These are phyloP conservation scores for Xylaria sp. DNA, from an alignment of 2,329 filamentous ascomycete species.

Conservation along the genomic window DNA sequence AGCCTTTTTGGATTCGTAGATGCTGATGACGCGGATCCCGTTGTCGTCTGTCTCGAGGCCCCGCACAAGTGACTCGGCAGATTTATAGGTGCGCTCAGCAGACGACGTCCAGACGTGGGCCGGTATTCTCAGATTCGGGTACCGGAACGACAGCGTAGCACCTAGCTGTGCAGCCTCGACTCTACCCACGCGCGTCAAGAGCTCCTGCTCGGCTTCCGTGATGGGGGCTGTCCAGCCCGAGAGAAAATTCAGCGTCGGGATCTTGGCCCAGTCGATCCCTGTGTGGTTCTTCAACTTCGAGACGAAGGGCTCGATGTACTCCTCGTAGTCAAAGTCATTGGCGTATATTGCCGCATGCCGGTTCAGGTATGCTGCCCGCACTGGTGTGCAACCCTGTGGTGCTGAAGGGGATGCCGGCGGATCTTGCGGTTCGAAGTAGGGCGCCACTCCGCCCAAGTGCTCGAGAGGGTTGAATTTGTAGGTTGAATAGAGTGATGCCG, in stretches of 20 bases:
- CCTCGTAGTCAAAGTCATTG: slow-evolving; percentile 69
- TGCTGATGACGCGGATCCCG: slow-evolving; percentile 63
- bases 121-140: slow-evolving; percentile 64
- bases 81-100: slow-evolving; percentile 69
- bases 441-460: slow-evolving; percentile 66
- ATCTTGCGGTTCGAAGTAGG: slow-evolving; percentile 67
- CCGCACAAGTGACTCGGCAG: slow-evolving; percentile 67
- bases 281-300: slow-evolving; percentile 69
- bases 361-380: slow-evolving; percentile 65
- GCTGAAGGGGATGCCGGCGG: slow-evolving; percentile 57
- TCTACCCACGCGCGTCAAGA: slow-evolving; percentile 70
- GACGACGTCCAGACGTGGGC: slow-evolving; percentile 71
- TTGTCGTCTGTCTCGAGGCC: slow-evolving; percentile 65
- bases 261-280: slow-evolving; percentile 64
- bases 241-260: slow-evolving; percentile 67
- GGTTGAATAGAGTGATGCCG: slow-evolving; percentile 54
- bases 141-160: slow-evolving; percentile 67
- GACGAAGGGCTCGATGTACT: slow-evolving; percentile 67
- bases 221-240: slow-evolving; percentile 67
- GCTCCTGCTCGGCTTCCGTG: slow-evolving; percentile 65
- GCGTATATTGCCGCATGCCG: slow-evolving; percentile 71
- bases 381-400: slow-evolving; percentile 63
- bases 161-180: slow-evolving; percentile 70
- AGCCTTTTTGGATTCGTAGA: slow-evolving; percentile 66
- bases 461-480: slow-evolving; percentile 65